Conservation (phyloP, 345 rosid genomes). For the Barbarea vulgaris region DNA sequence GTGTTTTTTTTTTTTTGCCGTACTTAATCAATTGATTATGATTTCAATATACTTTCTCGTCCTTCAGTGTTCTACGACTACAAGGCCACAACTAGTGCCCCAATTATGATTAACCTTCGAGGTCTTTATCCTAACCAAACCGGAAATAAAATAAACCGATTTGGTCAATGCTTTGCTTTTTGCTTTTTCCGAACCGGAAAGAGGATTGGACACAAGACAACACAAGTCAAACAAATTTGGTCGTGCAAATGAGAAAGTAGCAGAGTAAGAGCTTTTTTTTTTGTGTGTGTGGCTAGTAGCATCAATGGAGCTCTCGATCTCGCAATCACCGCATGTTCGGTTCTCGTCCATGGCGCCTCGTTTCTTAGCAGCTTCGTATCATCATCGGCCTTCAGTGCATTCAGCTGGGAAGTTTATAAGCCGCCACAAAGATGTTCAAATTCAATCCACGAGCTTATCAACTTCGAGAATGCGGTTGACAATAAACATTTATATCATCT, state of each 20-base stretch:
- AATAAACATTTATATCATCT: no score
- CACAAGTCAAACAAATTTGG: slow-evolving; percentile 5
- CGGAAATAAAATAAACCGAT: not conserved
- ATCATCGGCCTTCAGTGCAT: slow-evolving; percentile 25
- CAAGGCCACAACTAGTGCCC: no score
- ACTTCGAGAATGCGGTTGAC: slow-evolving; percentile 35
- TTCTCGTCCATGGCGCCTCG: slow-evolving; percentile 26
- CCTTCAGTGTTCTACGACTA: no score
- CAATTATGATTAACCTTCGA: not conserved
- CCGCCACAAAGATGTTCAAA: slow-evolving; percentile 3
- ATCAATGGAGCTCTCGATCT: slow-evolving; percentile 46
- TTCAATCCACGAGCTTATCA: slow-evolving; percentile 37
- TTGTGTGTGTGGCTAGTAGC: slow-evolving; percentile 39
- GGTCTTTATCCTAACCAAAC: not conserved
- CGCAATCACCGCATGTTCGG: slow-evolving; percentile 32
- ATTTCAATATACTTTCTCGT: no score
- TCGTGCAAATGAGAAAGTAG: slow-evolving; percentile 1
- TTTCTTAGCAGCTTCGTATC: slow-evolving; percentile 28
- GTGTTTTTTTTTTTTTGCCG: not conserved
- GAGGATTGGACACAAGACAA: slow-evolving; percentile 9
- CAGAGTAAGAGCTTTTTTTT: slow-evolving; percentile 39
- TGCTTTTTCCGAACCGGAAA: slow-evolving; percentile 12
- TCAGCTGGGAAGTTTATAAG: slow-evolving; percentile 21
- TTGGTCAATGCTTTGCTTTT: not conserved
- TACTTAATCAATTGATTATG: not conserved